Conservation (phyloP, 2,329 filamentous ascomycete genomes). For the Parascedosporium putredinis region DNA sequence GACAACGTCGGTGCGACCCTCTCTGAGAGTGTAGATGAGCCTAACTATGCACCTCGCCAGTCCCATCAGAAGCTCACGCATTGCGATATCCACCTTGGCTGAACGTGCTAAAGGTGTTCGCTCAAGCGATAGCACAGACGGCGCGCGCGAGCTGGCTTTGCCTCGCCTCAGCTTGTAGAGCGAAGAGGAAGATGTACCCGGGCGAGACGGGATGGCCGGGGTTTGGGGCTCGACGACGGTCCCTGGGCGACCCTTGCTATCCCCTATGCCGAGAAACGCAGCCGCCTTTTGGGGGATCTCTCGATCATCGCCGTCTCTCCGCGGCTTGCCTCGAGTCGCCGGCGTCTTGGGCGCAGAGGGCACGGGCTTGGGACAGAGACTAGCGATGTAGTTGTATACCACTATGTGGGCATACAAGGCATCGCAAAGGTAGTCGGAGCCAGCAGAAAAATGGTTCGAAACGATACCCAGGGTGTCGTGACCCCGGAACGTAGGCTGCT, state of each 20-base stretch:
- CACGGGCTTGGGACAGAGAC: conserved; percentile 16
- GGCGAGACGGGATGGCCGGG: conserved; percentile 1
- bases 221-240: conserved; percentile 8
- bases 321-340: conserved; percentile 1
- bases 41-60: conserved; percentile 39
- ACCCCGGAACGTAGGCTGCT: neutral
- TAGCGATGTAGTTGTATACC: conserved; percentile 46
- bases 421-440: conserved; percentile 45
- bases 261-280: conserved; percentile 19
- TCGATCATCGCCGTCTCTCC: conserved; percentile 12
- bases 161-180: neutral
- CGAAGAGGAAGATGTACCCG: conserved; percentile 3
- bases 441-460: conserved; percentile 43
- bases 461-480: conserved; percentile 26
- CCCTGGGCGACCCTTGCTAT: neutral
- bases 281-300: conserved; percentile 43
- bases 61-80: conserved; percentile 36
- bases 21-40: conserved; percentile 37
- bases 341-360: conserved; percentile 13
- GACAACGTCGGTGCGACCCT: neutral
- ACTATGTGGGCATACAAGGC: conserved; percentile 49
- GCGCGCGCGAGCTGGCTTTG: neutral
- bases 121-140: neutral
- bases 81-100: conserved; percentile 23
- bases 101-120: conserved; percentile 9